phyloP scores from a whole-genome alignment of 306 rosid genomes.

The Lathyrus sativus region DNA sequence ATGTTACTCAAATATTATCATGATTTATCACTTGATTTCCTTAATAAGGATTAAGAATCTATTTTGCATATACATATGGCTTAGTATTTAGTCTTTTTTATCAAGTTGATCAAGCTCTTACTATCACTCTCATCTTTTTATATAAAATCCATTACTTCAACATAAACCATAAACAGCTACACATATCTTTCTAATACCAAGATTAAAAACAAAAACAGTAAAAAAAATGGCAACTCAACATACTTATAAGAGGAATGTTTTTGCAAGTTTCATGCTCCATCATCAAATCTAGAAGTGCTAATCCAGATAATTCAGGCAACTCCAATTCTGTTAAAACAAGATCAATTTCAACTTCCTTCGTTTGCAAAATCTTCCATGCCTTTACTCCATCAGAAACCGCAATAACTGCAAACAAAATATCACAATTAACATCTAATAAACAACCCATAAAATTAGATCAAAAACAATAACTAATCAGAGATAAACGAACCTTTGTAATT shows the following conservation, averaged over 20 bases:
- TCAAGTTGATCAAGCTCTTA: no score
- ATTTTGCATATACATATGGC: no score
- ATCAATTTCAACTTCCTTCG: conserved; percentile 57
- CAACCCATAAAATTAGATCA: background rate
- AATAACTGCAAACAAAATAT: conserved; percentile 50
- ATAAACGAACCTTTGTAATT: conserved; percentile 53
- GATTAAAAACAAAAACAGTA: conserved; percentile 19
- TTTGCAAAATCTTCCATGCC: conserved; percentile 77
- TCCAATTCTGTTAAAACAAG: conserved; percentile 74
- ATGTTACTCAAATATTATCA: no score
- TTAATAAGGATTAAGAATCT: no score
- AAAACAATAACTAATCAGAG: conserved; percentile 1
- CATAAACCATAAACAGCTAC: background rate
- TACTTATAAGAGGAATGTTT: conserved; percentile 81
- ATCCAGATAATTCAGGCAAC: conserved; percentile 76
- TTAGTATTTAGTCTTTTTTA: no score
- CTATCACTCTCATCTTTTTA: no score
- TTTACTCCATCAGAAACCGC: conserved; percentile 68
- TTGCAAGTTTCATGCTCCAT: conserved; percentile 78
- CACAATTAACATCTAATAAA: background rate
- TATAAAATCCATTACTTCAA: background rate
- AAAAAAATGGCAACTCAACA: conserved; percentile 21
- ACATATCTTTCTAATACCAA: conserved; percentile 11
- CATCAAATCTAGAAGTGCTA: conserved; percentile 64
- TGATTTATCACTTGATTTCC: no score